These are phyloP conservation scores for Sonneratia alba DNA, from an alignment of 345 rosid genomes.

Conservation along the genomic window DNA sequence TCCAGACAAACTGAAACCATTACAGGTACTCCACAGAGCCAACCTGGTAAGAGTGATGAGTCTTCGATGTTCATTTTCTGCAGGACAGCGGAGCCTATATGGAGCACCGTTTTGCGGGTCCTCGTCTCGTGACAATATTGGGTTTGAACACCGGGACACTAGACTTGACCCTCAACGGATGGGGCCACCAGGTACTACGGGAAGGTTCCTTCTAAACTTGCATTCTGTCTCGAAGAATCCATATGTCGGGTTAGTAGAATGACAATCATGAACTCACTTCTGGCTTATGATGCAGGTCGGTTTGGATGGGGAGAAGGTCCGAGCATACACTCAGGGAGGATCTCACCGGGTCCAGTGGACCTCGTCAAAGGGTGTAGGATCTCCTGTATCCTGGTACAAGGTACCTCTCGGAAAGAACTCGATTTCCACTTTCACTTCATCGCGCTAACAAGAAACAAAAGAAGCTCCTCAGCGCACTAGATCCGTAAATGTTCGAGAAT, in stretches of 20 bases:
- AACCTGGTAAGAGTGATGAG: neutral
- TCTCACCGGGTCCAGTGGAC: slow-evolving; percentile 40
- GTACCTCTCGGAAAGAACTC: slow-evolving; percentile 19
- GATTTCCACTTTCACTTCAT: too few relatives aligned
- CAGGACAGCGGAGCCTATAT: slow-evolving; percentile 90
- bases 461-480: too few relatives aligned
- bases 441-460: too few relatives aligned
- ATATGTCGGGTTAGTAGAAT: too few relatives aligned
- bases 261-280: too few relatives aligned
- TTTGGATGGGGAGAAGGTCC: slow-evolving; percentile 44
- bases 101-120: slow-evolving; percentile 78
- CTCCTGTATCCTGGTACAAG: slow-evolving; percentile 73
- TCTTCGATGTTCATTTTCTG: neutral
- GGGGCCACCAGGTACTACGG: slow-evolving; percentile 41
- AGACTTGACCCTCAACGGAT: slow-evolving; percentile 47
- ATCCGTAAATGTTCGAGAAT: neutral
- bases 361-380: slow-evolving; percentile 17
- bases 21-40: too few relatives aligned
- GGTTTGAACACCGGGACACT: slow-evolving; percentile 75
- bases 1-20: too few relatives aligned
- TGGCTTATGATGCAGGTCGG: slow-evolving; percentile 28
- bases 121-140: slow-evolving; percentile 43
- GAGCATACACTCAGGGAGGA: slow-evolving; percentile 42
- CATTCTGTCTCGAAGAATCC: too few relatives aligned
- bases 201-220: too few relatives aligned